Evolutionary conservation across 1,139 yeast genomes (phyloP), one percentile per base, ranked within the genome.

Genomic region (Wickerhamiella pararugosa): DNA sequence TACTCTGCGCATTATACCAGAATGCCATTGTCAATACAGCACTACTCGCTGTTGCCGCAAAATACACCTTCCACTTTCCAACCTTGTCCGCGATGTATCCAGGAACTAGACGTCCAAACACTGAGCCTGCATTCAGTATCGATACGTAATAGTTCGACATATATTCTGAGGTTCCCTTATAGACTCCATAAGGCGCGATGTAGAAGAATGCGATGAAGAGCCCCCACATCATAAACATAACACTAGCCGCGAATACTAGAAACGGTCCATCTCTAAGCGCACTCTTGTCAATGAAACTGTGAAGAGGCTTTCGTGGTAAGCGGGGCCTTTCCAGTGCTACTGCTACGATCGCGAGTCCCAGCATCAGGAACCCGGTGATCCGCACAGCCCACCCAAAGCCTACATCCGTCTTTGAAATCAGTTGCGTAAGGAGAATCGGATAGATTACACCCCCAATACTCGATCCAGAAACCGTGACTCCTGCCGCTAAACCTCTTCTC

Each of bases 281-380:
- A 26, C 52, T 55, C 52, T 71, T 76, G 4, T 72, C 69, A 3
- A 65, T 5, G n/a, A 29, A n/a, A 8, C n/a, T 8, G 37, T 56
- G 43, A n/a, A 29, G n/a, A 8, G 31, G 31, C 31, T 29, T 29
- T 3, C 31, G 31, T n/a, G 31, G 31, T n/a, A 29, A 8, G 3
- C 31, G 8, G n/a, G 31, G 31, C n/a, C 31, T 29, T 8, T 8
- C 31, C 8, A 8, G n/a, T 4, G n/a, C 31, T 8, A 29, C 31
- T n/a, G 31, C 31, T 8, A 29, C 4, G 4, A n/a, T 8, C 3
- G n/a, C 8, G 31, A 29, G 31, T 8, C 25, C 38, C 15, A 36
- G 32, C 27, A 29, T 9, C 44, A 36, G 28, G 10, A 36, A 36
- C 10, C 32, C 38, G 2, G 21, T 32, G 21, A 36, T 36, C 10